phyloP scores from a whole-genome alignment of 2,329 filamentous ascomycete species.

The Clonostachys chloroleuca region DNA sequence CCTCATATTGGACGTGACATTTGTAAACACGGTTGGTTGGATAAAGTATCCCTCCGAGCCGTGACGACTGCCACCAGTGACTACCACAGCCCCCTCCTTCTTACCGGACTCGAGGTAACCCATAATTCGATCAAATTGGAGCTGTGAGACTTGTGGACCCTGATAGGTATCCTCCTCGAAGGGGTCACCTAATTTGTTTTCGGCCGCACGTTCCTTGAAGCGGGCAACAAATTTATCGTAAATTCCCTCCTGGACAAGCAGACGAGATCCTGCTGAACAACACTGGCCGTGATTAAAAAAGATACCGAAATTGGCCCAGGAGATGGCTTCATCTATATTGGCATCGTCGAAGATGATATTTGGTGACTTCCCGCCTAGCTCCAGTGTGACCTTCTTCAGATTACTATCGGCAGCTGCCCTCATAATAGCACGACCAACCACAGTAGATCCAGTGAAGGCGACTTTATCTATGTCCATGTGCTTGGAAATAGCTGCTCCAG shows the following conservation, averaged over 20 bases:
- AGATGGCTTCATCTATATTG: slow-evolving; percentile 57
- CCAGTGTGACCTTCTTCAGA: slow-evolving; percentile 58
- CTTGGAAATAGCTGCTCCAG: slow-evolving; percentile 60
- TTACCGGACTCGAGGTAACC: slow-evolving; percentile 43
- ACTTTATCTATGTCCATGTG: slow-evolving; percentile 55
- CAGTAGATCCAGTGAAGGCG: slow-evolving; percentile 67
- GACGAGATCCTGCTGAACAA: slow-evolving; percentile 51
- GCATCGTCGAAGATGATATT: slow-evolving; percentile 60
- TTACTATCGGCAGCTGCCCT: slow-evolving; percentile 60
- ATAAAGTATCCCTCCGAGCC: slow-evolving; percentile 80
- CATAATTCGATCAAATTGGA: slow-evolving; percentile 38
- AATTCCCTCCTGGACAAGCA: slow-evolving; percentile 58
- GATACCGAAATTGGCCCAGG: neutral
- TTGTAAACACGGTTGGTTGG: slow-evolving; percentile 79
- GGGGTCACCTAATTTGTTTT: slow-evolving; percentile 50
- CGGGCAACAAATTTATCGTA: slow-evolving; percentile 59
- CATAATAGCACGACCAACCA: slow-evolving; percentile 65
- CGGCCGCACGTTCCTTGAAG: slow-evolving; percentile 59
- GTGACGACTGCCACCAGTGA: slow-evolving; percentile 41
- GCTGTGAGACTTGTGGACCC: slow-evolving; percentile 42
- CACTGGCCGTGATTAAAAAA: slow-evolving; percentile 37
- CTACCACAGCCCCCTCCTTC: slow-evolving; percentile 51
- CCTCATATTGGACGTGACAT: slow-evolving; percentile 75
- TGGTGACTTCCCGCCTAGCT: slow-evolving; percentile 62
- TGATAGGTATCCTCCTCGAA: slow-evolving; percentile 51